Conservation (phyloP, 179 eudicot species). For the Dionaea muscipula region DNA sequence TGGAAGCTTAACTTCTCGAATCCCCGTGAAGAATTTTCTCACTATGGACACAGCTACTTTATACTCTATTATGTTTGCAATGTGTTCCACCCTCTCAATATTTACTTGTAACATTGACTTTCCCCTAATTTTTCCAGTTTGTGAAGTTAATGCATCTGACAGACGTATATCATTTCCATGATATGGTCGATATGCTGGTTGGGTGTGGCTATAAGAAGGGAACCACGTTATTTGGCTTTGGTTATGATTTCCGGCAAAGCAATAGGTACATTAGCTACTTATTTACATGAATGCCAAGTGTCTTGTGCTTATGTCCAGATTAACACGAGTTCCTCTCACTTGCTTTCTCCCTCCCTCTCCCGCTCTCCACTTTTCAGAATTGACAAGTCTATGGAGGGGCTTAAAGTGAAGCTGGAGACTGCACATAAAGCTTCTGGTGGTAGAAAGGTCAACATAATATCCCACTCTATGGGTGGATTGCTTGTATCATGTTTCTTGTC, state of each 20-base stretch:
- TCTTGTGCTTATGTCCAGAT: not conserved
- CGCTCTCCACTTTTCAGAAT: slow-evolving; percentile 30
- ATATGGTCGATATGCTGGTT: slow-evolving; percentile 88
- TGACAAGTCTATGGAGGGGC: slow-evolving; percentile 67
- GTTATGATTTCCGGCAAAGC: slow-evolving; percentile 97
- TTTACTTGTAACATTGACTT: slow-evolving; percentile 4
- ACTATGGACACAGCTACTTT: no score
- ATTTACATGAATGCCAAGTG: not conserved
- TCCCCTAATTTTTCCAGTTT: slow-evolving; percentile 38
- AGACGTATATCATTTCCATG: slow-evolving; percentile 87
- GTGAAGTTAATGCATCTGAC: slow-evolving; percentile 47
- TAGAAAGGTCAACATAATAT: slow-evolving; percentile 71
- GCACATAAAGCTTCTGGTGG: slow-evolving; percentile 85
- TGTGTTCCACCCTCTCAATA: not conserved
- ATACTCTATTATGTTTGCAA: not conserved
- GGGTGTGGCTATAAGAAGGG: slow-evolving; percentile 86
- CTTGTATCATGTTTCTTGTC: slow-evolving; percentile 68
- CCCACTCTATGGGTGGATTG: slow-evolving; percentile 98
- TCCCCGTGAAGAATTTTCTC: no score
- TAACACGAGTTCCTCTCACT: not conserved
- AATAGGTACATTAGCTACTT: slow-evolving; percentile 37
- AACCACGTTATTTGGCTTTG: slow-evolving; percentile 86
- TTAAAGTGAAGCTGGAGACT: slow-evolving; percentile 51
- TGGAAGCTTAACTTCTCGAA: no score
- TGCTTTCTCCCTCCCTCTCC: not conserved